Evolutionary conservation across 2,329 filamentous ascomycete genomes (phyloP).

Genomic region (Ampelomyces quisqualis): DNA sequence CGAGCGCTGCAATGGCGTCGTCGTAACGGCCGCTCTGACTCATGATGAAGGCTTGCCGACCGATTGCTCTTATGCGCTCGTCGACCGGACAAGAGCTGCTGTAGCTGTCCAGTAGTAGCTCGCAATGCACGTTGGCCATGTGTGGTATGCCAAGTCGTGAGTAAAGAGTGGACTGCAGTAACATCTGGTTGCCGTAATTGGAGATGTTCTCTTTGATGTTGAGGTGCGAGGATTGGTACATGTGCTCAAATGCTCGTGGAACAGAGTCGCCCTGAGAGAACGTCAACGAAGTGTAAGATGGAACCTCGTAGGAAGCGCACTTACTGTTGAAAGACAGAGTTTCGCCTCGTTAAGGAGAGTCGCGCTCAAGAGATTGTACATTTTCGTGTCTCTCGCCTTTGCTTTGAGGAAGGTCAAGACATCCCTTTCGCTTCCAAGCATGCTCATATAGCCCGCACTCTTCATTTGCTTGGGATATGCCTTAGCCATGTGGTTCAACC

Average conservation of each 20-base stretch:
- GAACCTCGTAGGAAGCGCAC: constrained; percentile 28
- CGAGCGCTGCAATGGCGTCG: constrained; percentile 63
- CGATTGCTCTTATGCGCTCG: constrained; percentile 74
- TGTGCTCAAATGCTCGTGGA: constrained; percentile 67
- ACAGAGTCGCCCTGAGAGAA: constrained; percentile 56
- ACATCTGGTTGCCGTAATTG: constrained; percentile 71
- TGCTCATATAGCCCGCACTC: constrained; percentile 68
- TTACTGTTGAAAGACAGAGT: constrained; percentile 70
- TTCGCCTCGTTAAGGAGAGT: constrained; percentile 85
- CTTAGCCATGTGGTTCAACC: constrained; percentile 93
- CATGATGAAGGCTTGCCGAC: constrained; percentile 67
- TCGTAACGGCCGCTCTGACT: constrained; percentile 69
- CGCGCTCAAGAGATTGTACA: constrained; percentile 82
- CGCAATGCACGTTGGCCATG: constrained; percentile 62
- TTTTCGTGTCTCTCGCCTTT: constrained; percentile 81
- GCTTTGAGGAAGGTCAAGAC: constrained; percentile 79
- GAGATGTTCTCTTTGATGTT: constrained; percentile 75
- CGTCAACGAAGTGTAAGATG: constrained; percentile 4
- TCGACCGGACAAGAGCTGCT: constrained; percentile 65
- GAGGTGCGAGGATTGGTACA: constrained; percentile 80
- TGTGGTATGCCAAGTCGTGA: constrained; percentile 67
- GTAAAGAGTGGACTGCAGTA: constrained; percentile 73
- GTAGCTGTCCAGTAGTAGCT: constrained; percentile 76
- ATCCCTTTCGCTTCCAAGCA: constrained; percentile 77
- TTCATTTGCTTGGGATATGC: constrained; percentile 75